A percentile compares a stretch with the other conserved stretches of the same genome.
Evolutionary conservation across 768 basidiomycete genomes (phyloP).

Genomic region (Pleurotus salmoneostramineus): DNA sequence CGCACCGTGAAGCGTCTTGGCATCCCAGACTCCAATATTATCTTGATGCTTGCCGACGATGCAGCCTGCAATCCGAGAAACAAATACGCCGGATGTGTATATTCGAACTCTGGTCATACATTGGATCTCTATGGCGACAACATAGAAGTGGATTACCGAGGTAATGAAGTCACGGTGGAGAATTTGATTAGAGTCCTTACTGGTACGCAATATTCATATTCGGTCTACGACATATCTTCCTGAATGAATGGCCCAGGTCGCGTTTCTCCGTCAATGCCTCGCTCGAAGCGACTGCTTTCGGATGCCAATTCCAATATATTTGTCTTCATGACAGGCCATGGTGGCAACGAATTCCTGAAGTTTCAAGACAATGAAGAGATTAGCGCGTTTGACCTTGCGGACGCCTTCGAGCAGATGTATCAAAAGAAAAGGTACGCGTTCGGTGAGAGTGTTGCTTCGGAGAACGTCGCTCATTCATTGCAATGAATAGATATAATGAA

Average conservation of each 20-base stretch:
- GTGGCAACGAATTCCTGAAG: constrained; percentile 97
- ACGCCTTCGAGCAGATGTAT: constrained; percentile 98
- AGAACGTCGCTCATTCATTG: neutral
- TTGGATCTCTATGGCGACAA: constrained; percentile 94
- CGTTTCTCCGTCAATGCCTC: constrained; percentile 77
- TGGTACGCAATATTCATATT: constrained; percentile 46
- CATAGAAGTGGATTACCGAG: constrained; percentile 97
- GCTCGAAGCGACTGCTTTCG: constrained; percentile 87
- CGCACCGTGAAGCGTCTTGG: constrained; percentile 97
- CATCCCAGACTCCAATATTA: constrained; percentile 98
- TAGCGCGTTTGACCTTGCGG: constrained; percentile 94
- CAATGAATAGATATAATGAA: constrained; percentile 72
- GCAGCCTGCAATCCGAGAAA: constrained; percentile 92
- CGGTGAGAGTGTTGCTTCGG: neutral
- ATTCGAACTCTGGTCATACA: constrained; percentile 76
- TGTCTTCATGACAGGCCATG: constrained; percentile 98
- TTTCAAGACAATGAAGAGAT: constrained; percentile 99
- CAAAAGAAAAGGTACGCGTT: constrained; percentile 80
- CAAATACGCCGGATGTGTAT: constrained; percentile 88
- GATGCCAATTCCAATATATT: constrained; percentile 93
- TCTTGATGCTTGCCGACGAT: constrained; percentile 98
- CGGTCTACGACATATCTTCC: neutral
- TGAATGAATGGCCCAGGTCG: constrained; percentile 51
- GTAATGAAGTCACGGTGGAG: constrained; percentile 97
- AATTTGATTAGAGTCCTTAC: constrained; percentile 91